Evolutionary conservation across 768 basidiomycete genomes (phyloP).

Genomic region (Boletus vinaceobasis): DNA sequence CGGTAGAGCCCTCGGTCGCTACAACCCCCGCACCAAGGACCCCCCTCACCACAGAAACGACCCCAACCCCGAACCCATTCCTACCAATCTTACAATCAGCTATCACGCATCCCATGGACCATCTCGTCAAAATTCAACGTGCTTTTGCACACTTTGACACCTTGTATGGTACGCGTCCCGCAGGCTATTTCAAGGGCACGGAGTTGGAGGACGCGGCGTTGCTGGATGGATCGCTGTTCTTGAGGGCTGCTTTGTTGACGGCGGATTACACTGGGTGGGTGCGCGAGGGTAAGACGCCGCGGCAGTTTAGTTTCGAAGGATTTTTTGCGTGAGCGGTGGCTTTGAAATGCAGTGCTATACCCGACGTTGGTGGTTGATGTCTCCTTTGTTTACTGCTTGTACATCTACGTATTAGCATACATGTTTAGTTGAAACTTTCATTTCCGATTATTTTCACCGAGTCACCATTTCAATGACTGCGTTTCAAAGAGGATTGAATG

Average conservation of each 20-base stretch:
- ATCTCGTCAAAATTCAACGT: slow-evolving; percentile 33
- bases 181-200: slow-evolving; percentile 28
- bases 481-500: no score
- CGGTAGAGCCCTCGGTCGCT: slow-evolving; percentile 14
- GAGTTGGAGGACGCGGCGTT: slow-evolving; percentile 30
- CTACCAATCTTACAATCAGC: slow-evolving; percentile 37
- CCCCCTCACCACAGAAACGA: slow-evolving; percentile 10
- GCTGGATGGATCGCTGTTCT: slow-evolving; percentile 37
- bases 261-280: slow-evolving; percentile 37
- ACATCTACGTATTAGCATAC: no score
- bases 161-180: slow-evolving; percentile 27
- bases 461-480: no score
- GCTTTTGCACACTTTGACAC: slow-evolving; percentile 33
- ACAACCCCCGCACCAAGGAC: neutral
- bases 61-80: slow-evolving; percentile 36
- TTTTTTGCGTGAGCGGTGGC: no score
- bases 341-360: no score
- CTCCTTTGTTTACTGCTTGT: no score
- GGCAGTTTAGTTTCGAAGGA: slow-evolving; percentile 28
- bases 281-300: slow-evolving; percentile 32
- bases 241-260: slow-evolving; percentile 30
- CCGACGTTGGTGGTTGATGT: no score
- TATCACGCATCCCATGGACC: slow-evolving; percentile 35
- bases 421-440: no score
- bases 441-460: no score